Evolutionary conservation across 768 basidiomycete species (phyloP).

Genomic region (Kwoniella pini): DNA sequence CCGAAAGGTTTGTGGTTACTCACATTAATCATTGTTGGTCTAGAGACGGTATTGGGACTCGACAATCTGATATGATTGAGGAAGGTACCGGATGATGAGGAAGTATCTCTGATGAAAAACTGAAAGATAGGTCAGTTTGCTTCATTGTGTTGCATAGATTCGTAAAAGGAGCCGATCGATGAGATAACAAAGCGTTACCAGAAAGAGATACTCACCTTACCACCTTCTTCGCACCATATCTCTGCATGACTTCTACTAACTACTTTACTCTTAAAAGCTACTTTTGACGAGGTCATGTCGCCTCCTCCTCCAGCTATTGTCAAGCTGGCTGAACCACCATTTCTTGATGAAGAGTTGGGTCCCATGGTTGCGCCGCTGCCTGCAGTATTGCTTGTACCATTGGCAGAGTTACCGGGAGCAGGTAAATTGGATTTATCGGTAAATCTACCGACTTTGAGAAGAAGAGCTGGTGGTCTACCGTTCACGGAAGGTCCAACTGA

Average conservation of each 20-base stretch:
- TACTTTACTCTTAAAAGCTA: conserved; percentile 94
- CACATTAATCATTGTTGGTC: conserved; percentile 69
- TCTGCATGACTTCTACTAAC: conserved; percentile 93
- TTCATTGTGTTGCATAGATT: no score
- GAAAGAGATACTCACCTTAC: conserved; percentile 56
- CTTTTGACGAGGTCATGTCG: conserved; percentile 67
- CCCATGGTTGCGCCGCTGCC: conserved; percentile 57
- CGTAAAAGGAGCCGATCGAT: no score
- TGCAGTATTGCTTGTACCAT: background rate
- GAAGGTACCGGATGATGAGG: conserved; percentile 87
- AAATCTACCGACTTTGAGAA: conserved; percentile 86
- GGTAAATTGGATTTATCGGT: conserved; percentile 65
- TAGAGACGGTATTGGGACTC: conserved; percentile 75
- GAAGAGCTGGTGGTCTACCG: conserved; percentile 35
- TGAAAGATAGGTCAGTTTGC: conserved; percentile 46
- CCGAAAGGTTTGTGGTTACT: background rate
- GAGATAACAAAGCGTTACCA: no score
- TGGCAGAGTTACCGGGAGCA: conserved; percentile 1
- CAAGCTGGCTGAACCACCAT: conserved; percentile 15
- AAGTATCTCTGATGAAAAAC: conserved; percentile 88
- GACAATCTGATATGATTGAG: conserved; percentile 90
- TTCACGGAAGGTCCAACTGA: conserved; percentile 22
- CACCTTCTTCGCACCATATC: conserved; percentile 69
- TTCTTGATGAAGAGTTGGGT: conserved; percentile 45
- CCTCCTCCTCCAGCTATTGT: conserved; percentile 53